Conservation (phyloP, 345 rosid genomes). For the Bruguiera sexangula region DNA sequence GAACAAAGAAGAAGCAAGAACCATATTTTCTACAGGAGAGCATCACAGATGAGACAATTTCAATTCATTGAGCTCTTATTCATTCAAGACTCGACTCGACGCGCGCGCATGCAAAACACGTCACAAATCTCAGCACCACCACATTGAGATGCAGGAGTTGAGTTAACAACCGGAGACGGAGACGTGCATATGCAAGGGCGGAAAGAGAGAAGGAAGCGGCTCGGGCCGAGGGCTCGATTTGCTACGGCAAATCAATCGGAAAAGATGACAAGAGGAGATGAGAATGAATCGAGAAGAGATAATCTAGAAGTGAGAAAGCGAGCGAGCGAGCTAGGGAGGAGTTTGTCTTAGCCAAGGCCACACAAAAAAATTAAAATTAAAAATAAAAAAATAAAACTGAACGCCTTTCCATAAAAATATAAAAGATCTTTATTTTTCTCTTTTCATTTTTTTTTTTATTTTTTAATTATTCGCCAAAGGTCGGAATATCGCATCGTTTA, state of each 20-base stretch:
- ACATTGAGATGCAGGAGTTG: too few species aligned
- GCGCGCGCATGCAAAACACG: too few species aligned
- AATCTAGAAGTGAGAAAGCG: conserved; percentile 59
- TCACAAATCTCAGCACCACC: too few species aligned
- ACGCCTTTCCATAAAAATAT: conserved; percentile 31
- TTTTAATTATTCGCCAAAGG: too few species aligned
- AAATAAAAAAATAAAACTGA: neutral
- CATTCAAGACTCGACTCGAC: too few species aligned
- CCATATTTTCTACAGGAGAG: conserved; percentile 49
- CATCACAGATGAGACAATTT: conserved; percentile 41
- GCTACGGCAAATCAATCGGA: too few species aligned
- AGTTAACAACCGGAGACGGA: too few species aligned
- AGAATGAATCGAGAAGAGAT: conserved; percentile 32
- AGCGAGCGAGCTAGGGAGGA: conserved; percentile 32
- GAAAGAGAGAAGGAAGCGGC: too few species aligned
- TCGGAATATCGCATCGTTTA: too few species aligned
- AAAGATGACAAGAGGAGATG: conserved; percentile 8
- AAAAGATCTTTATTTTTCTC: conserved; percentile 3
- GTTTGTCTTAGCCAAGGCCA: conserved; percentile 40
- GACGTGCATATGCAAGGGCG: too few species aligned
- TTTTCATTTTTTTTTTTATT: neutral
- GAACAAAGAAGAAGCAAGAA: conserved; percentile 73
- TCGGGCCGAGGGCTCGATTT: too few species aligned
- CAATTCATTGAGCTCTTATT: conserved; percentile 39
- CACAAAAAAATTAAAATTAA: conserved; percentile 27